These are phyloP conservation scores for Calonectria hawksworthii DNA, from an alignment of 2,329 filamentous ascomycete genomes.

Conservation along the genomic window DNA sequence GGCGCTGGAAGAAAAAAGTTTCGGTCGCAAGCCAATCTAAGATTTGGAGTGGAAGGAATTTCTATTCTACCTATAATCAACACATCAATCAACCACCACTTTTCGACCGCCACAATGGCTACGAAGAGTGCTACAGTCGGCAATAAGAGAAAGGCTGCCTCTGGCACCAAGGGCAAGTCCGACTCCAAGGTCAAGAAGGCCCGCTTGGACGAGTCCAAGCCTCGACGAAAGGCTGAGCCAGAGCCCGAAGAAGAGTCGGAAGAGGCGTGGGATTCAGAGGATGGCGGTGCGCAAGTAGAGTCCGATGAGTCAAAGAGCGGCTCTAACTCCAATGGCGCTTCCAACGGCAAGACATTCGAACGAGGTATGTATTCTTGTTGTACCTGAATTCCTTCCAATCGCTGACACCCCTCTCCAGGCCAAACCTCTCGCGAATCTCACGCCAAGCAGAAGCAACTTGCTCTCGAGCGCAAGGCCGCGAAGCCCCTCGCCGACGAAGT, in stretches of 20 bases:
- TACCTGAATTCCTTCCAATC: not conserved
- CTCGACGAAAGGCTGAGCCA: slow-evolving; percentile 54
- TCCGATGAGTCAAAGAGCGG: slow-evolving; percentile 54
- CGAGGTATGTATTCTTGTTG: slow-evolving; percentile 51
- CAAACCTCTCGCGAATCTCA: slow-evolving; percentile 88
- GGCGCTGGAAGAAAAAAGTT: not conserved
- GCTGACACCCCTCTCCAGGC: slow-evolving; percentile 54
- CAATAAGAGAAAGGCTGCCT: slow-evolving; percentile 70
- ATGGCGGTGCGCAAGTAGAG: slow-evolving; percentile 65
- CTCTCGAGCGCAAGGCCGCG: slow-evolving; percentile 88
- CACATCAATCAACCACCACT: slow-evolving; percentile 25
- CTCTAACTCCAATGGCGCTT: slow-evolving; percentile 46
- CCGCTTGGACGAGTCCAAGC: slow-evolving; percentile 55
- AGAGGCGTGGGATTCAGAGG: slow-evolving; percentile 65
- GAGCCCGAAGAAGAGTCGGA: slow-evolving; percentile 59
- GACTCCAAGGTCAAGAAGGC: slow-evolving; percentile 66
- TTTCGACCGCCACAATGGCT: slow-evolving; percentile 57
- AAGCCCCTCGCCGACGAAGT: slow-evolving; percentile 95
- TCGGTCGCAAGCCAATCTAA: not conserved
- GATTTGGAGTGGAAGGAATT: slow-evolving; percentile 34
- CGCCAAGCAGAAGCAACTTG: slow-evolving; percentile 90
- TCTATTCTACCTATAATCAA: slow-evolving; percentile 33
- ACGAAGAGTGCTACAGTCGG: slow-evolving; percentile 62
- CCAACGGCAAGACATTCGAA: slow-evolving; percentile 58
- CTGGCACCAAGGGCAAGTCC: slow-evolving; percentile 58